These are phyloP conservation scores for Ophiostoma angusticollis DNA, from an alignment of 2,329 filamentous ascomycete genomes.

Conservation along the genomic window DNA sequence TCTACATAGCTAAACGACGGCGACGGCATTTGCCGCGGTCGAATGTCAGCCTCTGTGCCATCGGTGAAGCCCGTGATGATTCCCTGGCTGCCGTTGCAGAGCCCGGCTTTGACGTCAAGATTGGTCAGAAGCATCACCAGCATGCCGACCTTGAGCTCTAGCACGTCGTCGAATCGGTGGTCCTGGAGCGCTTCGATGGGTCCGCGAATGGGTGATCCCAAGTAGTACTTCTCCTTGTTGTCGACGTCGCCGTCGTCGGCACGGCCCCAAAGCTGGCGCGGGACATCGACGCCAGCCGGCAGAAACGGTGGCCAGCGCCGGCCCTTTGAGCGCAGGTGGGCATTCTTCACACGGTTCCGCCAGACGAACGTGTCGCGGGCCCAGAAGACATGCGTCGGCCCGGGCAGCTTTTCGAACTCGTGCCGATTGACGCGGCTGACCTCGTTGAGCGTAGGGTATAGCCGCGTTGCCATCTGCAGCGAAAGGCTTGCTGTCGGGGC, in stretches of 20 bases:
- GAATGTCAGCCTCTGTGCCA: background rate
- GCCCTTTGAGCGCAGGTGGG: slow-evolving; percentile 17
- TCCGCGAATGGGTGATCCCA: slow-evolving; percentile 14
- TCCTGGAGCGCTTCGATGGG: slow-evolving; percentile 26
- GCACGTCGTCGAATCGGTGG: slow-evolving; percentile 30
- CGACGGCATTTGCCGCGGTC: too few relatives aligned
- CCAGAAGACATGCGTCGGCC: slow-evolving; percentile 15
- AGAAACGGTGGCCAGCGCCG: slow-evolving; percentile 6
- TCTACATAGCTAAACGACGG: too few relatives aligned
- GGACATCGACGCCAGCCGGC: too few relatives aligned
- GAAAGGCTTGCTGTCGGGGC: too few relatives aligned
- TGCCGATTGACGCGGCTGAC: slow-evolving; percentile 24
- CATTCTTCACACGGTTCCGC: slow-evolving; percentile 17
- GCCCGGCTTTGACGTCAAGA: slow-evolving; percentile 26
- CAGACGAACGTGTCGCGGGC: slow-evolving; percentile 29
- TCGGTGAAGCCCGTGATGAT: slow-evolving; percentile 32
- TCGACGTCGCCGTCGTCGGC: too few relatives aligned
- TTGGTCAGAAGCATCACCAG: slow-evolving; percentile 40
- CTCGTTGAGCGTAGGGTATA: slow-evolving; percentile 30
- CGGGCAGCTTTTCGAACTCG: slow-evolving; percentile 21
- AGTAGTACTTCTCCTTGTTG: too few relatives aligned
- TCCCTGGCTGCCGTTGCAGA: slow-evolving; percentile 37
- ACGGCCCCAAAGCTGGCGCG: too few relatives aligned
- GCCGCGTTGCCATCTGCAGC: slow-evolving; percentile 28
- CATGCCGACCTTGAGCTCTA: slow-evolving; percentile 37